A percentile compares a stretch with the other conserved stretches of the same genome.
These are phyloP conservation scores for Chaetomium tenue DNA, from an alignment of 495 filamentous ascomycete species.

Conservation along the genomic window DNA sequence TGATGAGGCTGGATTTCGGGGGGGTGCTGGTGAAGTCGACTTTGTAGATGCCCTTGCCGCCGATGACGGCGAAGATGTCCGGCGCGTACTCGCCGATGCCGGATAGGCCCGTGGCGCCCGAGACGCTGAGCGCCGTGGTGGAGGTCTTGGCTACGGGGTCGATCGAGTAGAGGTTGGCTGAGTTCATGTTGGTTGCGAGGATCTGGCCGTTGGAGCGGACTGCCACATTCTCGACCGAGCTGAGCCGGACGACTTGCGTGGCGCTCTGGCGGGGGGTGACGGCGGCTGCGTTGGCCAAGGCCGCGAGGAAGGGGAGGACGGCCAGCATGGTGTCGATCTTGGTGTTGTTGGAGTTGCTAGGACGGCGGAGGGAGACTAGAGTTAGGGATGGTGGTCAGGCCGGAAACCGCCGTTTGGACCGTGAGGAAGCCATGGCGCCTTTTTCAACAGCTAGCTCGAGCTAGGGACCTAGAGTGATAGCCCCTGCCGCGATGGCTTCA, in stretches of 20 bases:
- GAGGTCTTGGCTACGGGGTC: constrained; percentile 38
- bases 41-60: constrained; percentile 42
- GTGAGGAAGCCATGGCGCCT: neutral
- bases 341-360: neutral
- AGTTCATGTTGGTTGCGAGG: constrained; percentile 45
- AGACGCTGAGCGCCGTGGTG: constrained; percentile 34
- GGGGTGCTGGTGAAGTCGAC: constrained; percentile 39
- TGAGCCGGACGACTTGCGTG: constrained; percentile 35
- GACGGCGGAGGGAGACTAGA: neutral
- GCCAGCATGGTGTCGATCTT: neutral
- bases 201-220: constrained; percentile 47
- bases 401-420: neutral
- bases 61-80: constrained; percentile 45
- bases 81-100: constrained; percentile 46
- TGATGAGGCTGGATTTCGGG: constrained; percentile 37
- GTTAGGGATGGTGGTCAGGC: neutral
- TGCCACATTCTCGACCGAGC: constrained; percentile 49
- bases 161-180: constrained; percentile 36
- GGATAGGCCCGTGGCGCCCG: constrained; percentile 37
- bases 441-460: neutral
- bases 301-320: constrained; percentile 14
- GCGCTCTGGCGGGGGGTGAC: constrained; percentile 22
- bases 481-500: neutral
- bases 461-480: neutral
- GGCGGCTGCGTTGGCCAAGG: neutral